These are phyloP conservation scores for Claviceps sp. DNA, from an alignment of 2,329 filamentous ascomycete species.

Conservation along the genomic window DNA sequence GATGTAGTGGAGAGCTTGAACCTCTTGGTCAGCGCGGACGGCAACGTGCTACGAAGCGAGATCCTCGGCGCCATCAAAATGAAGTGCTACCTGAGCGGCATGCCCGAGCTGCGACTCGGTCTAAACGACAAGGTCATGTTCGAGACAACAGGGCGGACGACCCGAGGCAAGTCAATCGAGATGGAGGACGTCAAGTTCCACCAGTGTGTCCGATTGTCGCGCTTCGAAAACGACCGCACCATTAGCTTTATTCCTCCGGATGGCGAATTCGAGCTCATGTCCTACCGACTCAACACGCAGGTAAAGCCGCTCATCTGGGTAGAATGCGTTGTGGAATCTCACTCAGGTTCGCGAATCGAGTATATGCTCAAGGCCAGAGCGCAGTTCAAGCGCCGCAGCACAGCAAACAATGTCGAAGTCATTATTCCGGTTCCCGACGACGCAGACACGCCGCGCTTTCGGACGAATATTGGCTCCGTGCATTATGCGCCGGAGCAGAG, in stretches of 20 bases:
- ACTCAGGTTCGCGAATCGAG: conserved; percentile 89
- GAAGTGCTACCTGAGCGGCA: conserved; percentile 98
- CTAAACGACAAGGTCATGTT: conserved; percentile 99
- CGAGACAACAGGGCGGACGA: conserved; percentile 88
- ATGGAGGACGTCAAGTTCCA: conserved; percentile 99
- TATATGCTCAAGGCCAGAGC: conserved; percentile 98
- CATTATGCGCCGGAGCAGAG: conserved; percentile 97
- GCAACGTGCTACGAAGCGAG: conserved; percentile 90
- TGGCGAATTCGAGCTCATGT: conserved; percentile 98
- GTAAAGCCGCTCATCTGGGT: conserved; percentile 99
- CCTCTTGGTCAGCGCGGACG: conserved; percentile 82
- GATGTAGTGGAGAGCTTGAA: conserved; percentile 96
- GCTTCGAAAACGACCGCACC: conserved; percentile 96
- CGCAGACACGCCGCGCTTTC: conserved; percentile 88
- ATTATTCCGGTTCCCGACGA: conserved; percentile 95
- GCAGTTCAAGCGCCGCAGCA: conserved; percentile 95
- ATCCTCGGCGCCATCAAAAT: conserved; percentile 97
- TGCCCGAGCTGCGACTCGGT: conserved; percentile 89
- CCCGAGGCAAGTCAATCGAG: conserved; percentile 90
- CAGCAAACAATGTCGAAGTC: conserved; percentile 98
- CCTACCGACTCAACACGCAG: conserved; percentile 94
- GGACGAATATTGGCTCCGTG: conserved; percentile 92
- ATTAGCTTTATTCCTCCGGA: conserved; percentile 98
- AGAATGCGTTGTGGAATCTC: conserved; percentile 91
- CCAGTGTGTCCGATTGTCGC: conserved; percentile 87